Conservation (phyloP, 371 early-diverging fungal genomes). For the Mucor irregularis region DNA sequence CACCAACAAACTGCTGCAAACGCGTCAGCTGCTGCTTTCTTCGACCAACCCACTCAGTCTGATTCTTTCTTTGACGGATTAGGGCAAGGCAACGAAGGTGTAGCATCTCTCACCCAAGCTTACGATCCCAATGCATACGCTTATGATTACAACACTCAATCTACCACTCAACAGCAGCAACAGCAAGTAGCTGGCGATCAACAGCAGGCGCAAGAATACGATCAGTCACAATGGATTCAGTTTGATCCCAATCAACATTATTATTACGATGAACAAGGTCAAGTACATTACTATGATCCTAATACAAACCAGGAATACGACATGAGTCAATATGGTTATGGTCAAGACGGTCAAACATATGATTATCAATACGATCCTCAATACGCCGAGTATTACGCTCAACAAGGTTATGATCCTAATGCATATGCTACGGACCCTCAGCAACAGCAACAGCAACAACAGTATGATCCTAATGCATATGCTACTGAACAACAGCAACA, state of each 20-base stretch:
- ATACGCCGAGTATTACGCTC: slow-evolving; percentile 30
- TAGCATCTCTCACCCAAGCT: slow-evolving; percentile 9
- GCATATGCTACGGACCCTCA: slow-evolving; percentile 4
- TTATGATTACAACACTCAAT: slow-evolving; percentile 1
- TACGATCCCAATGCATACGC: slow-evolving; percentile 14
- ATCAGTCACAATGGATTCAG: slow-evolving; percentile 15
- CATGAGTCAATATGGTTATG: slow-evolving; percentile 29
- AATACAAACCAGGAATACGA: slow-evolving; percentile 40
- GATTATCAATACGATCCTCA: slow-evolving; percentile 30
- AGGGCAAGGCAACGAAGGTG: neutral
- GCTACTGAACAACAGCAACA: neutral
- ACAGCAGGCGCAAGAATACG: slow-evolving; percentile 4
- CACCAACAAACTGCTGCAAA: slow-evolving; percentile 1
- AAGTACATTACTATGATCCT: slow-evolving; percentile 41
- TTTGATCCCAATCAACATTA: slow-evolving; percentile 42
- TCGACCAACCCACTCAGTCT: slow-evolving; percentile 17
- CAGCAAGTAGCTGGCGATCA: neutral
- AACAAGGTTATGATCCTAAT: slow-evolving; percentile 19
- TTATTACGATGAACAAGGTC: slow-evolving; percentile 40
- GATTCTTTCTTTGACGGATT: slow-evolving; percentile 13
- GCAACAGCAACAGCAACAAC: slow-evolving; percentile 2
- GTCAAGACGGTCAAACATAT: slow-evolving; percentile 6
- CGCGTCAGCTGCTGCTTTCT: slow-evolving; percentile 24
- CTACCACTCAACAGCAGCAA: neutral
- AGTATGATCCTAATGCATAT: too few relatives aligned